Percentiles rank a stretch among this genome's conserved stretches.
phyloP scores from a whole-genome alignment of 192 early-diverging fungal genomes.

The Spizellomyces sp. region DNA sequence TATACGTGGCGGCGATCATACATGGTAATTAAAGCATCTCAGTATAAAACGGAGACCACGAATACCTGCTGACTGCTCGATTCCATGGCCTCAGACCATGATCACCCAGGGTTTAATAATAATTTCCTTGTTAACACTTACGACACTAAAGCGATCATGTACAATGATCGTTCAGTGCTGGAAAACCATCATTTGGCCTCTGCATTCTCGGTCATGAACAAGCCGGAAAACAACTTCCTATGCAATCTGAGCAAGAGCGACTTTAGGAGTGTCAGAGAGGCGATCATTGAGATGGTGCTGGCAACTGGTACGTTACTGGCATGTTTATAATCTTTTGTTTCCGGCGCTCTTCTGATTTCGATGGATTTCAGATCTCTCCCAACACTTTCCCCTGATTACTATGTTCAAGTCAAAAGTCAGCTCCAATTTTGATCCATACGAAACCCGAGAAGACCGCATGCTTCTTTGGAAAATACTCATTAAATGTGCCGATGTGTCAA shows the following conservation, averaged over 20 bases:
- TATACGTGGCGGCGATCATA: conserved; percentile 56
- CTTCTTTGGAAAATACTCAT: conserved; percentile 55
- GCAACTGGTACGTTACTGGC: conserved; percentile 43
- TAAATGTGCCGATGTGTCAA: conserved; percentile 61
- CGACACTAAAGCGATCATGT: conserved; percentile 49
- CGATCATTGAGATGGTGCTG: conserved; percentile 53
- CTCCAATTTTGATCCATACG: conserved; percentile 42
- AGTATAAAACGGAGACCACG: not conserved
- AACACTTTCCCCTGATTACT: conserved; percentile 52
- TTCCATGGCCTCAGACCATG: conserved; percentile 38
- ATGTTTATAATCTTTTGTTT: not conserved
- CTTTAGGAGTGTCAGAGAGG: conserved; percentile 46
- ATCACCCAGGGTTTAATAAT: conserved; percentile 62
- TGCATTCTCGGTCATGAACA: conserved; percentile 40
- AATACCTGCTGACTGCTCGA: not conserved
- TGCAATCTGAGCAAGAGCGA: conserved; percentile 36
- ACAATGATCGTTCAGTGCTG: conserved; percentile 59
- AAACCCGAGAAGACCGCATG: conserved; percentile 46
- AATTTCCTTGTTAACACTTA: conserved; percentile 48
- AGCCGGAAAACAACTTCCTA: conserved; percentile 53
- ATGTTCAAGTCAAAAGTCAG: conserved; percentile 57
- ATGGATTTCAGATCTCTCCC: conserved; percentile 45
- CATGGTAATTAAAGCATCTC: conserved; percentile 41
- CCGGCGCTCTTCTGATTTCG: not conserved
- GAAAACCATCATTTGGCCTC: conserved; percentile 57